Conservation (phyloP, 2,329 filamentous ascomycete genomes). For the Tolypocladium pustulatum region DNA sequence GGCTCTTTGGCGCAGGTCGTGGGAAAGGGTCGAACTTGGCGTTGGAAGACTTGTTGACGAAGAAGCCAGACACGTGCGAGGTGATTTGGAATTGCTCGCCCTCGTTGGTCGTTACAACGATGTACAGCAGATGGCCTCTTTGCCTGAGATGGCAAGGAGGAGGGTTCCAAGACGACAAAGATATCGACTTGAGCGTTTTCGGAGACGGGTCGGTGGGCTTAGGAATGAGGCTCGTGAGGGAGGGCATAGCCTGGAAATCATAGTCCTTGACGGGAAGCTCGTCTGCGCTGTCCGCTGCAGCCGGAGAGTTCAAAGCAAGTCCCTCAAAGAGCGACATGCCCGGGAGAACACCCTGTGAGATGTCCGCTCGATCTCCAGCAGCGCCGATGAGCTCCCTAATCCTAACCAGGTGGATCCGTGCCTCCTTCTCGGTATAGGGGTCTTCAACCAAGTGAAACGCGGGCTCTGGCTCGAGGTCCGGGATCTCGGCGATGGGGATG, state of each 20-base stretch:
- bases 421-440: slow-evolving; percentile 97
- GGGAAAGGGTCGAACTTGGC: slow-evolving; percentile 89
- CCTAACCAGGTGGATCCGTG: slow-evolving; percentile 84
- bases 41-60: slow-evolving; percentile 92
- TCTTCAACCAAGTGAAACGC: slow-evolving; percentile 80
- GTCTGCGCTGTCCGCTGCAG: slow-evolving; percentile 11
- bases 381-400: slow-evolving; percentile 90
- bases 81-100: slow-evolving; percentile 94
- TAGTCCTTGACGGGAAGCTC: slow-evolving; percentile 53
- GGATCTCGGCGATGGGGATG: slow-evolving; percentile 80
- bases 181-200: slow-evolving; percentile 83
- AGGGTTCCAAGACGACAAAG: slow-evolving; percentile 91
- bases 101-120: slow-evolving; percentile 82
- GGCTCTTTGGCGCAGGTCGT: slow-evolving; percentile 64
- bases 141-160: slow-evolving; percentile 85
- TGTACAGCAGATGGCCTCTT: slow-evolving; percentile 85
- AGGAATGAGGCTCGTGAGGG: slow-evolving; percentile 63
- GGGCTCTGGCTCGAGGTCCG: slow-evolving; percentile 64
- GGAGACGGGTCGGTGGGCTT: slow-evolving; percentile 56
- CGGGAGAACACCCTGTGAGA: slow-evolving; percentile 73
- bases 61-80: slow-evolving; percentile 88
- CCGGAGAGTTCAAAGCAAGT: slow-evolving; percentile 45
- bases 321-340: slow-evolving; percentile 82
- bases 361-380: slow-evolving; percentile 78
- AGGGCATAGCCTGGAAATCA: slow-evolving; percentile 61